Evolutionary conservation across 2,329 filamentous ascomycete genomes (phyloP).

Genomic region (Curvularia sp.): DNA sequence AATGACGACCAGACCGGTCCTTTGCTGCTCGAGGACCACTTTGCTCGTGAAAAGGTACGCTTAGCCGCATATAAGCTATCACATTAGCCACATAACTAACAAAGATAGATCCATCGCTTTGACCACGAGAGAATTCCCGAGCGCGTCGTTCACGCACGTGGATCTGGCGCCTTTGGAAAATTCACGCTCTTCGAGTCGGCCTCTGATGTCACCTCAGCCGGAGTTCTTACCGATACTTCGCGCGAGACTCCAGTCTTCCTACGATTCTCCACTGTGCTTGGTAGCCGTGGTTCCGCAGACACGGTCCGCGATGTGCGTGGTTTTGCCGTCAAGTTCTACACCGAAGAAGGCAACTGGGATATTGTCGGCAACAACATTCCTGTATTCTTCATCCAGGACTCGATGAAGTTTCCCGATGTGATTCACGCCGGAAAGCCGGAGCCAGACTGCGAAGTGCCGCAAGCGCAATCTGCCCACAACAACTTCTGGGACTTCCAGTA

Average conservation of each 20-base stretch:
- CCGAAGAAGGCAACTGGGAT: conserved; percentile 78
- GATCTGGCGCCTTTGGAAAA: conserved; percentile 68
- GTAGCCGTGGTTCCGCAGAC: conserved; percentile 77
- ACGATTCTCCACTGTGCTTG: conserved; percentile 80
- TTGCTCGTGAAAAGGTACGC: conserved; percentile 74
- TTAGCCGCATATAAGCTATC: too few species aligned
- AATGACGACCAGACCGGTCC: conserved; percentile 71
- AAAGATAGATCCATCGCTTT: conserved; percentile 71
- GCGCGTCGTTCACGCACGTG: conserved; percentile 71
- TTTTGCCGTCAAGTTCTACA: conserved; percentile 81
- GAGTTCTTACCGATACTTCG: conserved; percentile 71
- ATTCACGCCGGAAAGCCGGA: conserved; percentile 71
- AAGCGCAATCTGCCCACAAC: conserved; percentile 74
- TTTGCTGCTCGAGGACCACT: conserved; percentile 72
- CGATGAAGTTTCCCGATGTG: conserved; percentile 75
- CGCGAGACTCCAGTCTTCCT: conserved; percentile 72
- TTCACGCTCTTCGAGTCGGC: conserved; percentile 71
- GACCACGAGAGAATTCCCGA: conserved; percentile 77
- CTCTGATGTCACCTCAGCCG: conserved; percentile 67
- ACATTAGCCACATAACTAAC: conserved; percentile 11
- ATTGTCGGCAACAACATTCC: conserved; percentile 77
- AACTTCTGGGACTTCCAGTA: conserved; percentile 78
- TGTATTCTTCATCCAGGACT: conserved; percentile 78
- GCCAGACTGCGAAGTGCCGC: conserved; percentile 73
- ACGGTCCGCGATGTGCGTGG: conserved; percentile 84